Conservation (phyloP, 1,284 basidiomycete genomes). For the Heliocybe sulcata region DNA sequence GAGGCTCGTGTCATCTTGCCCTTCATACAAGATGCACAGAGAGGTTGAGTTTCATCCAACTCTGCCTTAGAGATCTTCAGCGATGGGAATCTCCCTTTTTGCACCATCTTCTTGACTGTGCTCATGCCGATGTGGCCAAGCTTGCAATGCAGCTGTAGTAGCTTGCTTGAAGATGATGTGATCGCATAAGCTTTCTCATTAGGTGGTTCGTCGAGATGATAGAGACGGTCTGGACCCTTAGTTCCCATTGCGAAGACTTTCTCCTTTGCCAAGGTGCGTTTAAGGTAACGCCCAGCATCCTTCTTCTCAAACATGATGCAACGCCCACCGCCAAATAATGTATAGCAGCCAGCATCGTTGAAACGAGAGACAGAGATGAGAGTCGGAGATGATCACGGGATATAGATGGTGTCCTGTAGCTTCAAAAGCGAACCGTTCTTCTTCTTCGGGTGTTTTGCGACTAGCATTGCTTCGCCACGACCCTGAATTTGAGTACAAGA, state of each 20-base stretch:
- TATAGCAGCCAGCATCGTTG: slow-evolving; percentile 10
- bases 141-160: slow-evolving; percentile 5
- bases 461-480: not conserved
- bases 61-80: slow-evolving; percentile 6
- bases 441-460: not conserved
- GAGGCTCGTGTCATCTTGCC: slow-evolving; percentile 21
- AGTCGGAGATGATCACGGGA: slow-evolving; percentile 14
- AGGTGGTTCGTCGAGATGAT: slow-evolving; percentile 1
- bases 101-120: slow-evolving; percentile 2
- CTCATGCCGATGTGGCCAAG: slow-evolving; percentile 9
- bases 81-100: slow-evolving; percentile 3
- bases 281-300: slow-evolving; percentile 7
- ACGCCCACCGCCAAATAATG: slow-evolving; percentile 8
- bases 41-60: slow-evolving; percentile 4
- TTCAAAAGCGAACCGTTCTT: not conserved
- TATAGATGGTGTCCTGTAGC: not conserved
- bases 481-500: not conserved
- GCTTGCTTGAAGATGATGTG: not conserved
- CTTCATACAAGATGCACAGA: slow-evolving; percentile 22
- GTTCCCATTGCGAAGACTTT: slow-evolving; percentile 4
- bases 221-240: not conserved
- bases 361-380: slow-evolving; percentile 10
- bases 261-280: slow-evolving; percentile 2
- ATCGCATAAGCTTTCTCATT: not conserved
- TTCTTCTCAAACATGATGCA: slow-evolving; percentile 9